phyloP scores from a whole-genome alignment of 768 basidiomycete genomes.

The Lentinus tigrinus region DNA sequence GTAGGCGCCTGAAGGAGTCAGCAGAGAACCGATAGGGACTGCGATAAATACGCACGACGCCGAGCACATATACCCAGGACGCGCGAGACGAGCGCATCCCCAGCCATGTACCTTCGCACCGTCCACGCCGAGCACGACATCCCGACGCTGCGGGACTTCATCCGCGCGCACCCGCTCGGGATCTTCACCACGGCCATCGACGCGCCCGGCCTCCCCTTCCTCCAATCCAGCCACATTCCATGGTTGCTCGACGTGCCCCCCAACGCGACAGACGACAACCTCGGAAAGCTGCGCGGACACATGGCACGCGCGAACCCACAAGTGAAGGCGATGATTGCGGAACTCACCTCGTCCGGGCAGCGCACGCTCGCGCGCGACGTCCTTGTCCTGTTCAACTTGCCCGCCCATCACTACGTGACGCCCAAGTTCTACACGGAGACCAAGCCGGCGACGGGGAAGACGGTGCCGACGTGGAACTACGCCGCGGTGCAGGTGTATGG shows the following conservation, averaged over 20 bases:
- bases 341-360: not conserved
- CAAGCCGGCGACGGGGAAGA: slow-evolving; percentile 29
- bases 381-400: slow-evolving; percentile 24
- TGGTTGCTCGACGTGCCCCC: slow-evolving; percentile 26
- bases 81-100: not conserved
- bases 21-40: no score
- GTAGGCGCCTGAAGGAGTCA: no score
- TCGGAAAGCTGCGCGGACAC: slow-evolving; percentile 24
- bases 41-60: no score
- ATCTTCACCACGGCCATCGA: slow-evolving; percentile 37
- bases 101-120: slow-evolving; percentile 37
- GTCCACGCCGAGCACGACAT: slow-evolving; percentile 37
- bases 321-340: slow-evolving; percentile 22
- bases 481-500: slow-evolving; percentile 29
- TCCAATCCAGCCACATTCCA: slow-evolving; percentile 39
- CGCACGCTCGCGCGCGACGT: slow-evolving; percentile 14
- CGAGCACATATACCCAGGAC: no score
- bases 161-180: slow-evolving; percentile 35
- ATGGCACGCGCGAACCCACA: slow-evolving; percentile 30
- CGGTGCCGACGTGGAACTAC: slow-evolving; percentile 31
- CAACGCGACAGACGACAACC: slow-evolving; percentile 4
- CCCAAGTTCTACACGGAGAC: slow-evolving; percentile 29
- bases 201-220: slow-evolving; percentile 19
- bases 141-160: slow-evolving; percentile 31
- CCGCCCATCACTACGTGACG: slow-evolving; percentile 28